These are phyloP conservation scores for Zopfochytrium polystomum DNA, from an alignment of 371 early-diverging fungal genomes.

Conservation along the genomic window DNA sequence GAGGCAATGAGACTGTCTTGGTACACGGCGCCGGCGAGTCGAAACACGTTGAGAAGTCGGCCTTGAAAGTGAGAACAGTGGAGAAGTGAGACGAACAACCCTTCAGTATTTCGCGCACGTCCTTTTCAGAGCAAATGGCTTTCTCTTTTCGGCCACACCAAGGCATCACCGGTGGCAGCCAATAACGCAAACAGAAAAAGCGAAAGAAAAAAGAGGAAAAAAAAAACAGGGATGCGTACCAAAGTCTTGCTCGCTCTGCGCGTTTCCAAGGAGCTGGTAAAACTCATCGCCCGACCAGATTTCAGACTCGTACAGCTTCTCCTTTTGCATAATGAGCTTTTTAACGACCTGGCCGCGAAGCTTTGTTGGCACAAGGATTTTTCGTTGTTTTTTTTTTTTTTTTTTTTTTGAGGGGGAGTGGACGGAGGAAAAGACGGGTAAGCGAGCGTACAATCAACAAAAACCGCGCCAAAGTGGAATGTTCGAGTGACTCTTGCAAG, in stretches of 20 bases:
- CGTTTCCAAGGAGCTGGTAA: background rate
- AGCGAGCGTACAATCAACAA: too few relatives aligned
- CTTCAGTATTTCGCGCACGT: background rate
- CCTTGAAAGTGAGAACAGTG: slow-evolving; percentile 1
- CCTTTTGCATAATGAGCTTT: background rate
- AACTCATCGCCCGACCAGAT: background rate
- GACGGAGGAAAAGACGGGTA: too few relatives aligned
- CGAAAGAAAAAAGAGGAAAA: background rate
- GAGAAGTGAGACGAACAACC: background rate
- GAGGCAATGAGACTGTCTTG: too few relatives aligned
- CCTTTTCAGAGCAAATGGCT: slow-evolving; percentile 7
- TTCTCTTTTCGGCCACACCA: background rate
- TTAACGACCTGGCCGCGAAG: background rate
- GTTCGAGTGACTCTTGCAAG: too few relatives aligned
- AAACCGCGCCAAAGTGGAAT: too few relatives aligned
- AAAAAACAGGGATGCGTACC: too few relatives aligned
- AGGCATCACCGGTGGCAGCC: background rate
- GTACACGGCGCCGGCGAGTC: too few relatives aligned
- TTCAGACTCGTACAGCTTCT: slow-evolving; percentile 5
- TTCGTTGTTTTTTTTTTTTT: too few relatives aligned
- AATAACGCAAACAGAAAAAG: background rate
- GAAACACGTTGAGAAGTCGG: too few relatives aligned
- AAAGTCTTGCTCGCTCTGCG: background rate
- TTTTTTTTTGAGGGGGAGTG: too few relatives aligned
- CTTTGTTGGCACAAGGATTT: slow-evolving; percentile 1